phyloP scores from a whole-genome alignment of 805 yeast genomes.

The Candida sanyiensis region DNA sequence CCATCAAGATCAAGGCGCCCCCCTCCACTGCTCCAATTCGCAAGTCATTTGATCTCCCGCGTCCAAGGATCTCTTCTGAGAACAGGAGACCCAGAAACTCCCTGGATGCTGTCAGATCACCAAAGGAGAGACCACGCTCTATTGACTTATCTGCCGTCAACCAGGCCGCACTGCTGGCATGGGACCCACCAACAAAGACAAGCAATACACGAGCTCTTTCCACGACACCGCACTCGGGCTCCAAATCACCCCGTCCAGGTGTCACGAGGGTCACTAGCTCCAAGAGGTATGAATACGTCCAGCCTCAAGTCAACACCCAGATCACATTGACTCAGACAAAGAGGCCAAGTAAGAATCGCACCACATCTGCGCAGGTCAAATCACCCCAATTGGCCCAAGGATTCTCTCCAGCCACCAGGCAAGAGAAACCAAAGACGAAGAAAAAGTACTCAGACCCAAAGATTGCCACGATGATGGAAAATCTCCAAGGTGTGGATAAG shows the following conservation, averaged over 20 bases:
- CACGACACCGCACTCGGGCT: constrained; percentile 15
- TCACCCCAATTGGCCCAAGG: constrained; percentile 2
- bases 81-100: constrained; percentile 9
- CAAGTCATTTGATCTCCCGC: constrained; percentile 1
- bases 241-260: constrained; percentile 11
- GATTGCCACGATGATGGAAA: constrained; percentile 27
- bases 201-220: too few species aligned
- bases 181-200: constrained; percentile 20
- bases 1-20: neutral
- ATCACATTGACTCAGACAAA: constrained; percentile 20
- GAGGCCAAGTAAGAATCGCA: constrained; percentile 6
- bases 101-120: constrained; percentile 17
- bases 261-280: constrained; percentile 3
- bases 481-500: constrained; percentile 65
- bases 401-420: neutral
- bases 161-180: constrained; percentile 25
- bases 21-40: neutral
- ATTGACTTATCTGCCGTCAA: constrained; percentile 21
- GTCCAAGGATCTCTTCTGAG: neutral
- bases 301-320: constrained; percentile 25
- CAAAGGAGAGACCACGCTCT: constrained; percentile 19
- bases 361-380: neutral
- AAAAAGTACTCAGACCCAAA: constrained; percentile 19
- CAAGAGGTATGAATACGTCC: constrained; percentile 22
- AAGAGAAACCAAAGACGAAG: neutral